Base-by-base conservation (phyloP, 2,329 filamentous ascomycete genomes). In the Magnaporthales sp. region DNA sequence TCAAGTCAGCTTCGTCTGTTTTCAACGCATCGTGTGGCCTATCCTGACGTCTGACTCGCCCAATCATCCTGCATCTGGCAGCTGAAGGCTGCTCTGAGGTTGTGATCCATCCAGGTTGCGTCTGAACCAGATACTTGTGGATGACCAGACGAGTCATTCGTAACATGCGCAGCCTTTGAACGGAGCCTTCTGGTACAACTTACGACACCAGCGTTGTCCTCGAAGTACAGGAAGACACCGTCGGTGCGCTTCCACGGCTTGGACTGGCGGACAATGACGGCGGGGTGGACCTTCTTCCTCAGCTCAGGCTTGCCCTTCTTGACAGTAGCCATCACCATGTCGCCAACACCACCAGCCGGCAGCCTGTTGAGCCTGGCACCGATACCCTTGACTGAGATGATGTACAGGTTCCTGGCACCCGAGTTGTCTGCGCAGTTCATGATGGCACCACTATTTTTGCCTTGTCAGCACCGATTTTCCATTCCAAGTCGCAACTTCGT, bases 391-490 rank as follows among this genome's bases (percentile, higher is more conserved):
- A 99, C 94, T 82, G 94, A 91, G 86, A 99, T 98, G 89, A 98
- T 97, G 92, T 98, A 99, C 74, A 99, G 87, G 86, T 98, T 98
- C 77, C 93, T 93, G 78, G 94, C 94, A 78, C 94, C 94, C 70
- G 93, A 97, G 92, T 98, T 98, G 88, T 99, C 95, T 81, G 90
- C 92, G 90, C 95, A 99, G 89, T 99, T 99, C 92, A 99, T 96
- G 84, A 98, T 94, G 80, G 95, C 95, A 83, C 95, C 95, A 81
- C 93, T 97, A 31, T 68, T 26, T 51, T 30, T 38, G n/a, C 31
- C 24, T 24, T 58, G 58, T 61, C 8, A 54, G 46, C 31, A 31
- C 63, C 63, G 15, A 30, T 62, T 68, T 67, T 62, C 71, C 70
- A 73, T 69, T 72, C 71, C 68, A 69, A 65, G 65, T 66, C 38